Conservation (phyloP, 1,139 yeast genomes). For the Suhomyces bolitotheri region DNA sequence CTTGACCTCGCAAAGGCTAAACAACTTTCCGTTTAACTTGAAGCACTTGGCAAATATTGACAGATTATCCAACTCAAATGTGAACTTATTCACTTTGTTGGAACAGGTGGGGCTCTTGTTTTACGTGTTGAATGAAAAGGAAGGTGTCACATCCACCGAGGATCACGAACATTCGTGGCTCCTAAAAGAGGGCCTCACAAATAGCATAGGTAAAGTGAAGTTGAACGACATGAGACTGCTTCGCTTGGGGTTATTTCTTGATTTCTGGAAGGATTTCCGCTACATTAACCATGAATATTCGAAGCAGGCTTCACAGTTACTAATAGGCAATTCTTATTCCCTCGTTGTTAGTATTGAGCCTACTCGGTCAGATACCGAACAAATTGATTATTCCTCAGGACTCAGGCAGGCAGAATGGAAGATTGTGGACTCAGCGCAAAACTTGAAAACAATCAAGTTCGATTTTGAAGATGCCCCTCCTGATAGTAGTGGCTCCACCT, state of each 20-base stretch:
- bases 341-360: conserved; percentile 18
- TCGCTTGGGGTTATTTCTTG: conserved; percentile 37
- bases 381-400: conserved; percentile 23
- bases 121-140: conserved; percentile 26
- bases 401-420: conserved; percentile 25
- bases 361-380: conserved; percentile 1
- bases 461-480: conserved; percentile 13
- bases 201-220: conserved; percentile 30
- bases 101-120: conserved; percentile 36
- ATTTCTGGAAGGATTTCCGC: conserved; percentile 41
- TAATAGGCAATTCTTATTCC: conserved; percentile 19
- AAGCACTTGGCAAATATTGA: conserved; percentile 41
- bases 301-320: conserved; percentile 1
- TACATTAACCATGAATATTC: conserved; percentile 27
- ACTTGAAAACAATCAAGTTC: conserved; percentile 13
- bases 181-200: conserved; percentile 24
- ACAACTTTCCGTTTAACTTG: conserved; percentile 38
- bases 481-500: conserved; percentile 5
- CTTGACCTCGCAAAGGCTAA: conserved; percentile 25
- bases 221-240: conserved; percentile 26
- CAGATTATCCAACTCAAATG: conserved; percentile 29
- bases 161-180: conserved; percentile 18
- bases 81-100: conserved; percentile 35
- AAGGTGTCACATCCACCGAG: conserved; percentile 11
- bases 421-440: conserved; percentile 8